Evolutionary conservation across 208 protist species (phyloP), one percentile per base, ranked within the genome.

Genomic region (Crithidia acanthocephali): DNA sequence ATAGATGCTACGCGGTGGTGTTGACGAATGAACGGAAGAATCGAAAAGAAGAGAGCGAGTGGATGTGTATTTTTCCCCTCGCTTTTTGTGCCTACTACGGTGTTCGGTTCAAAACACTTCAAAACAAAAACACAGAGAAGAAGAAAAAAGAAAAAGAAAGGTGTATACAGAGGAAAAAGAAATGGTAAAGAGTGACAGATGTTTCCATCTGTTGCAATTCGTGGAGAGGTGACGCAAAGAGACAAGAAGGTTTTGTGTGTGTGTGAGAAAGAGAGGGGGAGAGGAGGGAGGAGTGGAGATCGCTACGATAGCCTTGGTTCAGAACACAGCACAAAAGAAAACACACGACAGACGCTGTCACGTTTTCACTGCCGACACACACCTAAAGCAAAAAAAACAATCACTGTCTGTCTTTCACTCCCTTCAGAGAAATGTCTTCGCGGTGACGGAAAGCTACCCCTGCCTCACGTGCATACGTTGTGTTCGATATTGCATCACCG

Each of bases 161-260:
- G 16, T 50, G 44, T 50, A 22, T 50, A 53, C 27, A 35, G 8
- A 6, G 4, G 35, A 51, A 35, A 13, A 52, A 23, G 22, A 32
- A n/a, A 48, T 16, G 42, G 27, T 51, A 20, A 51, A 52, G 59
- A 52, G 40, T 47, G 59, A 52, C 35, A 40, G 35, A 40, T 40
- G 11, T 40, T 40, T 40, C 35, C 35, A 40, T 40, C 35, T 40
- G 35, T 11, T n/a, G 35, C 11, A 11, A 40, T 40, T 13, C 11
- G 35, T 40, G 35, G 35, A 40, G 22, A 62, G 35, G 27, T 48
- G 5, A 48, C 18, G 22, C 22, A 28, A 55, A n/a, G 10, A 11
- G 25, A 6, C 6, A n/a, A 28, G 18, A 55, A 22, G 10, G 9
- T 67, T 47, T 16, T 47, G 23, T 37, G 61, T 67, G 42, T 67